Evolutionary conservation across 495 filamentous ascomycete species (phyloP), one percentile per base, ranked within the genome.

Genomic region (Hypoxylon fragiforme): DNA sequence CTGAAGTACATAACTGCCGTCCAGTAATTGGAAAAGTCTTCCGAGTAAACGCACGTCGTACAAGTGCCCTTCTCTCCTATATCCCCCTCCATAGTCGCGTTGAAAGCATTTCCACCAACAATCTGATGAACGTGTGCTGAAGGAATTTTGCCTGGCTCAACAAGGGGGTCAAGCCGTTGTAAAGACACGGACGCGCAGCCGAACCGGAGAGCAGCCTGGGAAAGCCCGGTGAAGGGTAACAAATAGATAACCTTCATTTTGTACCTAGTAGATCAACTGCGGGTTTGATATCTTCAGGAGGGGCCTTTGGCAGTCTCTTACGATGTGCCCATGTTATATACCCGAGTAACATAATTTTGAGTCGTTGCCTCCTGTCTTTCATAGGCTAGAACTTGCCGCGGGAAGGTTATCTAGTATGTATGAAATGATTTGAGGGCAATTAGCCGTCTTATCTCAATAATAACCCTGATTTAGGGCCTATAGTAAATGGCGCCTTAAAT

Each of bases 1-100:
- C 68, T 71, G 62, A 80, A 78, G 56, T 77, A 80, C 67, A 79
- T 68, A 9, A 70, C 70, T 43, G 76, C 77, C 0, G 76, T 79
- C 73, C 73, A 76, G 60, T 76, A 76, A 60, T 76, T 74, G 44
- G 72, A 76, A 42, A 78, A 74, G 44, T 77, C 73, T 57, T 77
- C 74, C 7, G 62, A 54, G 54, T 75, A 73, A 13, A 67, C 70
- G 54, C 73, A 74, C 16, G 73, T 77, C 7, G 73, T 77, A 59
- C 76, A 79, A 14, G 44, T 70, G 6, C 62, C 73, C 42, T 68
- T 52, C 57, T 68, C 67, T 4, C 70, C 70, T n/a, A 77, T 66
- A 35, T 78, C 75, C 15, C 72, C 75, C 3, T 53, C 50, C 76
- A 77, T 77, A 35, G 67, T 66, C 7, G 73, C 71, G 50, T 76